Evolutionary conservation across 306 rosid species (phyloP).

Genomic region (Vachellia pachyceras): DNA sequence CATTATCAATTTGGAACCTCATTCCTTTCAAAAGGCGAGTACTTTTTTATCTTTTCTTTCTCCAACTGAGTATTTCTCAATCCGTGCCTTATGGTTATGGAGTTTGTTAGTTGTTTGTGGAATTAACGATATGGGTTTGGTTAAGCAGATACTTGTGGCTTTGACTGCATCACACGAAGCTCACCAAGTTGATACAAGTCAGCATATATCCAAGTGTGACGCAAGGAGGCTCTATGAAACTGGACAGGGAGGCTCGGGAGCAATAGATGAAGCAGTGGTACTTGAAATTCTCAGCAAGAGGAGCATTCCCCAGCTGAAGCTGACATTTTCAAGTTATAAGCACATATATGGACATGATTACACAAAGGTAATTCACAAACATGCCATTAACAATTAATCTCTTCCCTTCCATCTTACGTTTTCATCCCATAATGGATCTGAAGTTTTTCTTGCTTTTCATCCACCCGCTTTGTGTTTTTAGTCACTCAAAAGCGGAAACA

Average conservation of each 20-base stretch:
- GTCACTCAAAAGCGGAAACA: slow-evolving; percentile 53
- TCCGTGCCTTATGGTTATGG: background rate
- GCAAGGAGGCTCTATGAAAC: slow-evolving; percentile 75
- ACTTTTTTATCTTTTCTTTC: background rate
- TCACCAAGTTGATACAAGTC: slow-evolving; percentile 63
- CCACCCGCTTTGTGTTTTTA: slow-evolving; percentile 32
- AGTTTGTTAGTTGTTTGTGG: background rate
- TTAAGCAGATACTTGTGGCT: slow-evolving; percentile 68
- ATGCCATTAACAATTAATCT: background rate
- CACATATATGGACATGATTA: slow-evolving; percentile 81
- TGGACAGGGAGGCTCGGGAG: slow-evolving; percentile 62
- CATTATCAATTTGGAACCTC: slow-evolving; percentile 68
- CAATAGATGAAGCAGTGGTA: slow-evolving; percentile 59
- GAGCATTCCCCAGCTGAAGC: slow-evolving; percentile 73
- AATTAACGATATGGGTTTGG: slow-evolving; percentile 12
- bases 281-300: slow-evolving; percentile 78
- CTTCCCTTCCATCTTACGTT: background rate
- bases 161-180: slow-evolving; percentile 81
- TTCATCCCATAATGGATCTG: slow-evolving; percentile 5
- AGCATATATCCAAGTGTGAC: slow-evolving; percentile 73
- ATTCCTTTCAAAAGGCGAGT: slow-evolving; percentile 69
- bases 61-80: background rate
- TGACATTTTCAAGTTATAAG: slow-evolving; percentile 66
- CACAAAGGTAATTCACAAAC: slow-evolving; percentile 48
- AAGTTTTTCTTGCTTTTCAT: slow-evolving; percentile 15